Base-by-base conservation (phyloP, 2,329 filamentous ascomycete genomes). In the Claviceps sp. region DNA sequence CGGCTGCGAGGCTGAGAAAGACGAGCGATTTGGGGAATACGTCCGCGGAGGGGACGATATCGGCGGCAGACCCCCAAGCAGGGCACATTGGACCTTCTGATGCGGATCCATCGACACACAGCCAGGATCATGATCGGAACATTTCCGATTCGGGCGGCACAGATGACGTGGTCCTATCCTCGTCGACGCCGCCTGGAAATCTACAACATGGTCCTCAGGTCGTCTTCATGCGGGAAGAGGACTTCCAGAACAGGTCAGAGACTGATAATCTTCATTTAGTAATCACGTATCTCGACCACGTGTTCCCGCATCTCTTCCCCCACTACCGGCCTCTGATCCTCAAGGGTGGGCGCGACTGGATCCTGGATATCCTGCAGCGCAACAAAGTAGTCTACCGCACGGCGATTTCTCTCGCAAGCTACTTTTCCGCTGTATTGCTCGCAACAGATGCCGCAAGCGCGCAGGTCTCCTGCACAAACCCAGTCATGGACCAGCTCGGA, bases 221-320 rank as follows among this genome's bases (percentile, higher is more conserved):
- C 51, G 54, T 61, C 45, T 52, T 60, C 45, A 53, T 53, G 23
- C 56, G 58, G 5, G 47, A 53, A 37, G 54, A 60, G 5, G 61
- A 65, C 29, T 34, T 46, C 2, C 53, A 56, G 42, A 55, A 50
- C 22, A 53, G 14, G 8, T 56, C 57, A 7, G 63, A 62, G 34
- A 60, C 61, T n/a, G 64, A 67, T n/a, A 63, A 68, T 50, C 58
- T 70, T 0, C 66, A 70, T 58, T 70, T 75, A 44, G 64, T 77
- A 52, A 78, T 79, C 72, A 71, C 78, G 52, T 83, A 82, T 59
- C 68, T 83, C 45, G 80, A 84, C 61, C 74, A 78, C 55, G 70
- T 82, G 20, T 75, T 83, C 54, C 79, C 80, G 1, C 78, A 81
- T 56, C 64, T 83, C 1, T 83, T 79, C 59, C 81, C 81, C 2